These are phyloP conservation scores for Chaetomium olivaceum DNA, from an alignment of 2,329 filamentous ascomycete species.

Conservation along the genomic window DNA sequence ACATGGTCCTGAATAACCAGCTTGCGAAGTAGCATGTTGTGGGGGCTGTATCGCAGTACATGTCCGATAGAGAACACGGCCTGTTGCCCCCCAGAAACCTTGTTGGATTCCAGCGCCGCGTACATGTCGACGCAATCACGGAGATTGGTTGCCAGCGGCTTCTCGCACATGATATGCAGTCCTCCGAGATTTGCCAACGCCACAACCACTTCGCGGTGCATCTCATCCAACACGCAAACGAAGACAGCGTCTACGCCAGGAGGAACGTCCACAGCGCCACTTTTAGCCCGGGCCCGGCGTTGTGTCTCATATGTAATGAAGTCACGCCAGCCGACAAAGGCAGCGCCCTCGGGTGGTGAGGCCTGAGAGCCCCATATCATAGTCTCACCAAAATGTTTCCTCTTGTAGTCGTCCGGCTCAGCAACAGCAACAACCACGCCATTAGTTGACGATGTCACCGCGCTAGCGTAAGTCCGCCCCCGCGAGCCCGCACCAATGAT, in stretches of 20 bases:
- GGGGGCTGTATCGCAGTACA: conserved; percentile 88
- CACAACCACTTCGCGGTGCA: conserved; percentile 78
- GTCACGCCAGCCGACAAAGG: conserved; percentile 72
- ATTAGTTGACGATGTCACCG: conserved; percentile 63
- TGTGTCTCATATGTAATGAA: conserved; percentile 71
- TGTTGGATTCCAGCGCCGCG: conserved; percentile 50
- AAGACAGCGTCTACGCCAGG: conserved; percentile 63
- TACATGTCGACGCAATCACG: conserved; percentile 77
- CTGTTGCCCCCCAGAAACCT: conserved; percentile 31
- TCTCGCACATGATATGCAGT: conserved; percentile 92
- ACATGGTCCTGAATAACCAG: conserved; percentile 72
- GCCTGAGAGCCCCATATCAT: conserved; percentile 67
- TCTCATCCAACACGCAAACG: conserved; percentile 77
- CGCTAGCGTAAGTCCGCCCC: conserved; percentile 71
- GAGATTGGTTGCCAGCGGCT: conserved; percentile 81
- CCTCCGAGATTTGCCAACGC: conserved; percentile 66
- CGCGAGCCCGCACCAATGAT: conserved; percentile 82
- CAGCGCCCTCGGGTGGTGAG: conserved; percentile 58
- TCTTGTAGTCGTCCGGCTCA: conserved; percentile 78
- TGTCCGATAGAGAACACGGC: conserved; percentile 88
- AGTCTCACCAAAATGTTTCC: conserved; percentile 65
- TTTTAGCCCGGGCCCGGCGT: conserved; percentile 56
- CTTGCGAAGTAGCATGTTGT: conserved; percentile 82
- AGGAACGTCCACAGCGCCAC: conserved; percentile 49
- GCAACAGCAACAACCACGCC: conserved; percentile 75